phyloP scores from a whole-genome alignment of 768 basidiomycete genomes.

The Dendrothele bispora region DNA sequence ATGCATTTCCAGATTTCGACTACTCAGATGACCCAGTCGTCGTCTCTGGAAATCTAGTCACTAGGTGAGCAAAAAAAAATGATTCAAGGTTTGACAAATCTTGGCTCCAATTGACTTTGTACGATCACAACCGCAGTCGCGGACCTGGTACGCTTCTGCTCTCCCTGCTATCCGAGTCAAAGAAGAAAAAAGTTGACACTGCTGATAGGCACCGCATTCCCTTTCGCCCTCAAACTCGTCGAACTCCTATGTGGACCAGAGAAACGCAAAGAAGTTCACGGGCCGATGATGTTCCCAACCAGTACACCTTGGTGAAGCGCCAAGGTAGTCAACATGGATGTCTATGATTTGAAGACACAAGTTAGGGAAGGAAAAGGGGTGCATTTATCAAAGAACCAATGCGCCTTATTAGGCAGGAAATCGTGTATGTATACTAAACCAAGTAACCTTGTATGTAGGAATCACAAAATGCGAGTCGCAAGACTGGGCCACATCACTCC shows the following conservation, averaged over 20 bases:
- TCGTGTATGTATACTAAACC: too few relatives aligned
- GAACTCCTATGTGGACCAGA: constrained; percentile 65
- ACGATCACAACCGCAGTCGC: constrained; percentile 45
- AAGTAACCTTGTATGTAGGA: too few relatives aligned
- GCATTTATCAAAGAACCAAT: too few relatives aligned
- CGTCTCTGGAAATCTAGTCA: constrained; percentile 68
- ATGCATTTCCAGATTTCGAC: constrained; percentile 51
- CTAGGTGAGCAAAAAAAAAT: too few relatives aligned
- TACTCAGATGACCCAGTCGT: constrained; percentile 77
- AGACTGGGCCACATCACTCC: too few relatives aligned
- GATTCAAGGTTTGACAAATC: constrained; percentile 12
- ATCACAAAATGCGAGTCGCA: too few relatives aligned
- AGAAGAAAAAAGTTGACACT: neutral
- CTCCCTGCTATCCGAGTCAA: neutral
- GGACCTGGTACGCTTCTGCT: constrained; percentile 57
- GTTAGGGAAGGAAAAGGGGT: too few relatives aligned
- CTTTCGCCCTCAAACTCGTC: constrained; percentile 76
- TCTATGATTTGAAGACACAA: too few relatives aligned
- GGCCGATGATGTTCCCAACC: constrained; percentile 72
- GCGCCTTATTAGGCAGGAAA: too few relatives aligned
- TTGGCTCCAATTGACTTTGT: too few relatives aligned
- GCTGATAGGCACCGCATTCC: constrained; percentile 65
- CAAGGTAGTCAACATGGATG: too few relatives aligned
- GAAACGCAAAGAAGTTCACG: constrained; percentile 59
- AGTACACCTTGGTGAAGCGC: constrained; percentile 43